Base-by-base conservation (phyloP, 257 asterid genomes). In the Paraleonurus japonicus region DNA sequence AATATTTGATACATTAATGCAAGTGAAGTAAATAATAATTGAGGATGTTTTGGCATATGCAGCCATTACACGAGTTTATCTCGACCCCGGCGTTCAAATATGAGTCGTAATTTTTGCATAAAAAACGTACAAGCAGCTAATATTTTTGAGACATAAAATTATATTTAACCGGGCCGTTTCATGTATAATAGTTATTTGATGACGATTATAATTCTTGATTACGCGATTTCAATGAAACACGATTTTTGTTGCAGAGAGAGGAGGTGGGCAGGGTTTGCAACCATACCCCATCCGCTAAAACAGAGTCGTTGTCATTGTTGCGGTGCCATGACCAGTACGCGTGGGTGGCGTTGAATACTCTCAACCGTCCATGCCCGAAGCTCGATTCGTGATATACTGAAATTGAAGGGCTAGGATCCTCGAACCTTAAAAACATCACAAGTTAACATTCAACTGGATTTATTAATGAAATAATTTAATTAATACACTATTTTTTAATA, bases 251-350 rank as follows among this genome's bases (percentile, higher is more conserved):
- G 77, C 95, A 87, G 4, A 50, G 43, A 11, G 75, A 2, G 2
- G 87, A 80, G 0, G 90, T 79, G 62, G 67, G 48, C 70, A 89
- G 76, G 83, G 84, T 85, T 67, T 88, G 72, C 9, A 92, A 59
- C 98, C 95, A 88, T 3, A 88, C 26, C 50, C 81, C 76, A 39
- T 92, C 98, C 24, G 85, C 87, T 6, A 5, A 41, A 3, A 68
- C 12, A 0, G 87, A 57, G 60, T 71, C 4, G 4, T 76, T 26
- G 3, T 90, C 90, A 11, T 85, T 61, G 87, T 92, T 92, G 20
- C 96, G 76, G 39, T 84, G 92, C 98, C 98, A 92, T 1, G 95
- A 76, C 98, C 98, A 92, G 23, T 66, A 89, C 0, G 96, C 96
- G 50, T 85, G 97, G 9, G 85, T 88, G 70, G 72, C 50, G 65